Evolutionary conservation across 179 eudicot genomes (phyloP).

Genomic region (Amaranthus tricolor): DNA sequence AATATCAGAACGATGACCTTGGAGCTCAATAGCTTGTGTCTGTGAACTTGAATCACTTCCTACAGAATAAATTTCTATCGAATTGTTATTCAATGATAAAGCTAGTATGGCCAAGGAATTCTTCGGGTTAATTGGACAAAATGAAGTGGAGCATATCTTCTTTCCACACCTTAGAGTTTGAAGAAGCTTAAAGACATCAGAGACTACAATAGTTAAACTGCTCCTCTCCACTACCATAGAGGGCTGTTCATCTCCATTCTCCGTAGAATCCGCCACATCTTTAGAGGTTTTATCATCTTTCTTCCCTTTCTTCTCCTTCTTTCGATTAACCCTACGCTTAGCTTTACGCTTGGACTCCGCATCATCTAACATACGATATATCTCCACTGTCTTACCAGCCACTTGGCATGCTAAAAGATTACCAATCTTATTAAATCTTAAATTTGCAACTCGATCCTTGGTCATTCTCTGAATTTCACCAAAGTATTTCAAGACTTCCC

Average conservation of each 20-base stretch:
- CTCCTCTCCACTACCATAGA: conserved; percentile 40
- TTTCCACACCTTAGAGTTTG: conserved; percentile 72
- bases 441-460: conserved; percentile 85
- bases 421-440: conserved; percentile 73
- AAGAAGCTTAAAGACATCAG: conserved; percentile 75
- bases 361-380: conserved; percentile 77
- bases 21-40: conserved; percentile 70
- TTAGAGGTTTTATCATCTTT: conserved; percentile 60
- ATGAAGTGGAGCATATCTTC: conserved; percentile 83
- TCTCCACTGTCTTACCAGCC: conserved; percentile 90
- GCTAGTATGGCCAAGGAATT: conserved; percentile 68
- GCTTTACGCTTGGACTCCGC: conserved; percentile 87
- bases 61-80: conserved; percentile 66
- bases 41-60: conserved; percentile 48
- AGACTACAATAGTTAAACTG: conserved; percentile 44
- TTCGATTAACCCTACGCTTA: conserved; percentile 76
- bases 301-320: conserved; percentile 68
- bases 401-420: conserved; percentile 87
- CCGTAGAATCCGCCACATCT: conserved; percentile 39
- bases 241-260: conserved; percentile 40
- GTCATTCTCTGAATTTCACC: conserved; percentile 83
- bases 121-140: conserved; percentile 64
- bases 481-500: conserved; percentile 79
- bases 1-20: conserved; percentile 91
- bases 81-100: conserved; percentile 81